These are phyloP conservation scores for Sporothrix globosa DNA, from an alignment of 2,329 filamentous ascomycete genomes.

Conservation along the genomic window DNA sequence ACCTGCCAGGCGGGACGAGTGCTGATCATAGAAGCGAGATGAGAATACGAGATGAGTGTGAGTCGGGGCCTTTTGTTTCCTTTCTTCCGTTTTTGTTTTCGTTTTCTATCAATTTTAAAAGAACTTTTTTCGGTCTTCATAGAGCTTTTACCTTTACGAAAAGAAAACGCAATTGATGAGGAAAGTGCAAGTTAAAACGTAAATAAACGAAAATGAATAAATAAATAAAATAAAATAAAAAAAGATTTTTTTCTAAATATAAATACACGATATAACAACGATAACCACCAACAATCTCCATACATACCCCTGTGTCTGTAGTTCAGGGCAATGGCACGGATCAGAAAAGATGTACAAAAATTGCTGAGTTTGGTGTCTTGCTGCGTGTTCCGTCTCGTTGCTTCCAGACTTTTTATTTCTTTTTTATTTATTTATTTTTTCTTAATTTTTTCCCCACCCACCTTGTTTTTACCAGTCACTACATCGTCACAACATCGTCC, in stretches of 20 bases:
- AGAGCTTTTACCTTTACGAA: not conserved
- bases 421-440: too few species aligned
- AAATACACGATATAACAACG: not conserved
- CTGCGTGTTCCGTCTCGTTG: not conserved
- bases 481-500: not conserved
- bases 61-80: not conserved
- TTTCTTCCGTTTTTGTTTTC: not conserved
- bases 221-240: too few species aligned
- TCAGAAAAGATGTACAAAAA: too few species aligned
- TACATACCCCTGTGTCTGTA: too few species aligned
- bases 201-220: not conserved
- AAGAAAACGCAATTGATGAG: not conserved
- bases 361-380: too few species aligned
- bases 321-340: not conserved
- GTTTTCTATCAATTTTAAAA: not conserved
- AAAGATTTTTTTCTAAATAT: too few species aligned
- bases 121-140: not conserved
- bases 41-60: not conserved
- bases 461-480: too few species aligned
- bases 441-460: too few species aligned
- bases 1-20: not conserved
- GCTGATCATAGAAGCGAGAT: not conserved
- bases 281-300: not conserved
- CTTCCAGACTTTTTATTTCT: too few species aligned
- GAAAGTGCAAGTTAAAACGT: too few species aligned